Percentiles rank a stretch among this genome's conserved stretches.
Evolutionary conservation across 164 flowering plant genomes (phyloP).

Genomic region (Magnolia changhungtana): DNA sequence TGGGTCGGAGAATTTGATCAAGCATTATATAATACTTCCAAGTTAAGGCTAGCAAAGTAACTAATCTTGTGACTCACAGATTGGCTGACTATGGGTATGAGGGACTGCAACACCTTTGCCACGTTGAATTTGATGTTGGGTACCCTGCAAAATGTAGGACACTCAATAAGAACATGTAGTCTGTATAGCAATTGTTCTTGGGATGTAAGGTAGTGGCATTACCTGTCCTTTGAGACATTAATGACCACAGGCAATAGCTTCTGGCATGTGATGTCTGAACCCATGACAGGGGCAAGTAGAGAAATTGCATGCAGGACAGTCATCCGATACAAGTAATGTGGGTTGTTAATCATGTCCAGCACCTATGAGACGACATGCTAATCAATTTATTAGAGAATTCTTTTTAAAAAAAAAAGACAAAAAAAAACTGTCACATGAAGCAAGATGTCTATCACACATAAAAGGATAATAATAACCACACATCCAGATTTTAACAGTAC

Average conservation of each 20-base stretch:
- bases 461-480: no score
- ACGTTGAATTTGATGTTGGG: constrained; percentile 88
- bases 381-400: neutral
- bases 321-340: constrained; percentile 88
- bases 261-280: constrained; percentile 88
- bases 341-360: constrained; percentile 73
- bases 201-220: neutral
- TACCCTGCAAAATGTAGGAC: constrained; percentile 43
- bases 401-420: neutral
- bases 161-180: neutral
- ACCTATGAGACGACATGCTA: constrained; percentile 42
- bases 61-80: constrained; percentile 45
- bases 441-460: no score
- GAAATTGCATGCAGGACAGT: constrained; percentile 80
- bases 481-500: no score
- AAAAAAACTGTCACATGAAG: no score
- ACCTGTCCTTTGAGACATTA: constrained; percentile 84
- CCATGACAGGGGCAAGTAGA: constrained; percentile 91
- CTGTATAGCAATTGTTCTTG: neutral
- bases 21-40: neutral
- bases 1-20: no score
- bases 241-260: constrained; percentile 73
- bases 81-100: constrained; percentile 67
- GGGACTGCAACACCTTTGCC: constrained; percentile 80
- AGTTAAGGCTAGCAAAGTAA: neutral